Evolutionary conservation across 257 asterid species (phyloP), one percentile per base, ranked within the genome.

Genomic region (Apocynum venetum): DNA sequence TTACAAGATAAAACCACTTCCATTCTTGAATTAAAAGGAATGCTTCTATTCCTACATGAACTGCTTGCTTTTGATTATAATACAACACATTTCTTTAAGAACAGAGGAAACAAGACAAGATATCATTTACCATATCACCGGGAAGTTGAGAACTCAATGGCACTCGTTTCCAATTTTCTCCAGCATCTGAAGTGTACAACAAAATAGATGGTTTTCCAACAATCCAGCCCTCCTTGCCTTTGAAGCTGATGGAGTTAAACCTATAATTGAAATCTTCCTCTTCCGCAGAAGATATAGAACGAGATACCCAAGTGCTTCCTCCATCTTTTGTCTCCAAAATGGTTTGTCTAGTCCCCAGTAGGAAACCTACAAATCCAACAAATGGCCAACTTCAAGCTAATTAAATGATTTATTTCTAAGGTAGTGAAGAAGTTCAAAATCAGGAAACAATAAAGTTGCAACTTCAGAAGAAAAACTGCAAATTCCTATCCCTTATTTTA

Each of bases 161-260:
- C 83, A 92, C 86, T 49, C 97, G 90, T 76, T 89, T 78, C 97
- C 97, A 94, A 51, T 76, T 92, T 46, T 92, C 89, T 74, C 98
- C 98, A 67, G 97, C 86, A 88, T 92, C 97, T 1, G 94, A 85
- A 78, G 98, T 96, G 85, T 93, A 85, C 87, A 96, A 76, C 77
- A 93, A 76, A 78, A 96, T 91, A 71, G 97, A 88, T 31, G 99
- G 99, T 82, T 96, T 93, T 81, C 98, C 99, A 59, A 96, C 83
- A 82, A 96, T 91, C 98, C 99, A 96, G 36, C 99, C 99, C 85
- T 96, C 97, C 76, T 91, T 96, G 51, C 97, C 99, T 77, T 86
- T 89, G 88, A 95, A 95, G 84, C 98, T 95, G 83, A 95, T 91
- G 82, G 90, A 87, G 72, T 95, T 95, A 81, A 95, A 95, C 83